Base-by-base conservation (phyloP, 352 stramenopile genomes). In the Globisporangium splendens region DNA sequence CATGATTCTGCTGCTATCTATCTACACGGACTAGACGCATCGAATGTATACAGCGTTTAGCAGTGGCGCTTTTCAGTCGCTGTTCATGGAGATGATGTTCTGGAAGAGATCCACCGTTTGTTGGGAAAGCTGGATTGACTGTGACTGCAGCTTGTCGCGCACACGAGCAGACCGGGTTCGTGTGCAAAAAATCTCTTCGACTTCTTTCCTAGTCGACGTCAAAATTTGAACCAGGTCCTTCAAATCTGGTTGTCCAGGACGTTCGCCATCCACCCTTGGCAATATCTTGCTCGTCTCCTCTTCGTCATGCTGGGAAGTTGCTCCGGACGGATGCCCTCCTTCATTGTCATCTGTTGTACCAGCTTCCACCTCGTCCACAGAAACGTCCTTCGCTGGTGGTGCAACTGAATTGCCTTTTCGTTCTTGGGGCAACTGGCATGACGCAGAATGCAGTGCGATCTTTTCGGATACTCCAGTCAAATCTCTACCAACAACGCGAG, bases 91-190 rank as follows among this genome's bases (percentile, higher is more conserved):
- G 22, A 50, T 59, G 28, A 88, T 83, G 31, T 77, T 89, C 39
- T 77, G 75, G 44, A 91, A 77, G 47, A 91, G 77, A 52, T 88
- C 77, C 42, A 86, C 66, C 24, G 75, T 75, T 63, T 91, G 75
- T 8, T 71, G 64, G 14, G 81, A 68, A 1, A 91, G 70, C 33
- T 86, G 71, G 14, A 86, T 14, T 12, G 81, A 85, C 50, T 88
- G 81, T 20, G 56, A 56, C 60, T 91, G 81, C 24, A 88, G 57
- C 54, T 91, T 91, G 51, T 87, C 73, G 18, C 81, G 81, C 53
- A 89, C 76, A 10, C 81, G 81, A 17, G 74, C 77, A n/a, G 81
- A 91, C 10, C 81, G 68, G 1, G 77, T 70, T 47, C 77, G 68
- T 43, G 83, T 77, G 2, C 63, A 62, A 21, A 72, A 84, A 46